Evolutionary conservation across 805 yeast species (phyloP).

Genomic region (Candida loeiensis): DNA sequence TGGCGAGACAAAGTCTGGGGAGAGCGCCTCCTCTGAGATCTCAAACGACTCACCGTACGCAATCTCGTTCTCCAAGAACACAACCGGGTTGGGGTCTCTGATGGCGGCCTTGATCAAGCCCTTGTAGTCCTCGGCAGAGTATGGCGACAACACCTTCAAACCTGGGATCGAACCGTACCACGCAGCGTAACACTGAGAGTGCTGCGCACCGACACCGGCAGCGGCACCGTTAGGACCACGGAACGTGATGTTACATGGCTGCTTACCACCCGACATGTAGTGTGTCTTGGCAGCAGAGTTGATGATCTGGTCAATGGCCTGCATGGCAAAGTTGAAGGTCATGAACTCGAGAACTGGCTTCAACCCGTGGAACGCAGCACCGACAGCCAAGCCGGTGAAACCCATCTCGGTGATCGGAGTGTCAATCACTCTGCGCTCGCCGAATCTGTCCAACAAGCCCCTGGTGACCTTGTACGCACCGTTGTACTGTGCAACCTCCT

Average conservation of each 20-base stretch:
- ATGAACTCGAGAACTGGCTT: conserved; percentile 97
- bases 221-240: conserved; percentile 99
- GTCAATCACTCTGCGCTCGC: conserved; percentile 89
- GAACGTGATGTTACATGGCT: conserved; percentile 94
- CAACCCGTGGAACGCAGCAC: conserved; percentile 94
- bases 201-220: conserved; percentile 99
- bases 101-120: conserved; percentile 95
- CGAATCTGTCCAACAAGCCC: conserved; percentile 92
- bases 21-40: conserved; percentile 81
- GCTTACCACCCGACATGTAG: conserved; percentile 99
- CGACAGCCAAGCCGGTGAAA: conserved; percentile 90
- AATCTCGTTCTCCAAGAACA: conserved; percentile 93
- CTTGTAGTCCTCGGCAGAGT: conserved; percentile 91
- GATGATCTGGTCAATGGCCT: conserved; percentile 96
- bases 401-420: conserved; percentile 99
- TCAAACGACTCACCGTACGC: conserved; percentile 90
- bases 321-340: conserved; percentile 99
- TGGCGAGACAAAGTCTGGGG: conserved; percentile 87
- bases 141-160: conserved; percentile 93
- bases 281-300: conserved; percentile 98
- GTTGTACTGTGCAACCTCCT: conserved; percentile 98
- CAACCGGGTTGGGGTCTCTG: conserved; percentile 98
- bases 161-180: conserved; percentile 99
- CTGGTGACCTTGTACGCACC: conserved; percentile 98
- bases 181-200: conserved; percentile 94